Evolutionary conservation across 495 filamentous ascomycete species (phyloP), one percentile per base, ranked within the genome.

Genomic region (Penicillium antarcticum): DNA sequence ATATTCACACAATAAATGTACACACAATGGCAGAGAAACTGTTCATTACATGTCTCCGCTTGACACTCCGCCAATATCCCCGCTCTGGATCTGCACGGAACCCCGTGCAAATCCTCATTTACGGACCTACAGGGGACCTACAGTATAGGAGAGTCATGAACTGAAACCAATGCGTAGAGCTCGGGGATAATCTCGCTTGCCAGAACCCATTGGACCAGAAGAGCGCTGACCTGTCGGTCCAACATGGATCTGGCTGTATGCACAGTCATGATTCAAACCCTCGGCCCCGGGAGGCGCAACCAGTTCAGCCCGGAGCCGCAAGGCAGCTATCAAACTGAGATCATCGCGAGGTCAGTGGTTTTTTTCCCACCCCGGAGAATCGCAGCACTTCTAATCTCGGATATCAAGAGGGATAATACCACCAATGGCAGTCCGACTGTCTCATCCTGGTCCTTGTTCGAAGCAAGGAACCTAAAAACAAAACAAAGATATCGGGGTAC

Each of bases 181-280:
- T 34, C 13, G 6, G 5, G 18, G 33, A 16, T 29, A 13, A 21
- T 29, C 13, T 41, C 29, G 13, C 5, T 16, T 41, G 37, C 24
- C 32, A 47, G 11, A n/a, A 35, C 24, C 29, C 24, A 49, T 49
- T 42, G 47, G 47, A 33, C 23, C 3, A 16, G 17, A 34, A 9
- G 3, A 16, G 32, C 32, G 46, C 39, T 48, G 31, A 24, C 37
- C 36, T 41, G 18, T 24, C 29, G 47, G 47, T 19, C 47, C 33
- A 10, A 19, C 47, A 49, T 42, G 38, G 46, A 19, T 49, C 40
- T 13, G 8, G 24, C 38, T 24, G 47, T 35, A 42, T 9, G 47
- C 34, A 40, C 29, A 34, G 47, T 49, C 47, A 42, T 42, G 37
- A 33, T 49, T 19, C 38, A 49, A 49, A 49, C 29, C 26, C 46